Conservation (phyloP, 306 rosid species). For the Cucurbita moschata region DNA sequence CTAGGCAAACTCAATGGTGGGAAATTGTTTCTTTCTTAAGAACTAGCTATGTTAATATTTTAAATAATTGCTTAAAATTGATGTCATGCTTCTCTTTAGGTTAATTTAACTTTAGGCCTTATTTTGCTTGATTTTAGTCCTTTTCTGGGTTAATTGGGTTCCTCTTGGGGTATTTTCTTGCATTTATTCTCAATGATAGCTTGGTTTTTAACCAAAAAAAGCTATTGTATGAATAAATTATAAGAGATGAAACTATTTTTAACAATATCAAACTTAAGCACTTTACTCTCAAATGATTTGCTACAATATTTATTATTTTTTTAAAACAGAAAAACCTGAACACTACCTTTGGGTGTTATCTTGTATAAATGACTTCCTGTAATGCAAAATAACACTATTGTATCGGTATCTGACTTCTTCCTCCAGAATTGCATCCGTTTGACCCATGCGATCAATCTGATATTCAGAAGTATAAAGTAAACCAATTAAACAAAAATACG, state of each 20-base stretch:
- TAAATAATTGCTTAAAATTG: not conserved
- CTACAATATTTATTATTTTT: not conserved
- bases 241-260: not conserved
- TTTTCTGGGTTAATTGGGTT: no score
- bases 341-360: conserved; percentile 79
- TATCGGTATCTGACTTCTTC: conserved; percentile 84
- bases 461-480: conserved; percentile 8
- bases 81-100: no score
- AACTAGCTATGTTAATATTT: not conserved
- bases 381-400: conserved; percentile 54
- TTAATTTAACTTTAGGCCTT: no score
- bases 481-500: not conserved
- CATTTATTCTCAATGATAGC: no score
- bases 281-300: not conserved
- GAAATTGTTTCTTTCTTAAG: not conserved
- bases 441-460: conserved; percentile 81
- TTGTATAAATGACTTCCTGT: conserved; percentile 76
- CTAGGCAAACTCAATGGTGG: not conserved
- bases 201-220: no score
- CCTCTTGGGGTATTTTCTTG: no score
- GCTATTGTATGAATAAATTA: not conserved
- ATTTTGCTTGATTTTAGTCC: no score
- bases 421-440: conserved; percentile 48
- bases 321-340: not conserved
- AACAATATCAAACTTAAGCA: not conserved